phyloP scores from a whole-genome alignment of 768 basidiomycete species.

The Cytidiella melzeri region DNA sequence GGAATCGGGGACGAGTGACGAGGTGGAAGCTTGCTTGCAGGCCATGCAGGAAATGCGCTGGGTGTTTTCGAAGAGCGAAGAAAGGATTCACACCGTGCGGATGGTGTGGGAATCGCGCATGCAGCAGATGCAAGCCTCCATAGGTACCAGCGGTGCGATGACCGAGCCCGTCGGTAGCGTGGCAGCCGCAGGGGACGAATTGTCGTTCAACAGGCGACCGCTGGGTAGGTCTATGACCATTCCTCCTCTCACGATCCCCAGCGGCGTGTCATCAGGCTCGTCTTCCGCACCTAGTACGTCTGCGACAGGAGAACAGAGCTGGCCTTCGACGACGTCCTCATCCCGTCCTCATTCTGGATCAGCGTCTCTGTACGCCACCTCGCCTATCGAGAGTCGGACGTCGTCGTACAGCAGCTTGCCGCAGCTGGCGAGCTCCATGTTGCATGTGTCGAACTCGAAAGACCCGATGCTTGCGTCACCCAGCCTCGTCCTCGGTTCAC shows the following conservation, averaged over 20 bases:
- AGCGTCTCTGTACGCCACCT: conserved; percentile 1
- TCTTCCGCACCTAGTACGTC: conserved; percentile 19
- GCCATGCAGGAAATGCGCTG: conserved; percentile 82
- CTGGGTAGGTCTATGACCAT: conserved; percentile 20
- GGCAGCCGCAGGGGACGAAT: background rate
- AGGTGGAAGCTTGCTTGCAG: conserved; percentile 51
- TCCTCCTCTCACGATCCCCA: conserved; percentile 17
- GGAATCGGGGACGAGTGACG: conserved; percentile 46
- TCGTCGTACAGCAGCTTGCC: conserved; percentile 4
- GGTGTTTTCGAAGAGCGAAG: conserved; percentile 71
- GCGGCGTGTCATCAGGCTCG: conserved; percentile 1
- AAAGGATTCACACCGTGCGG: conserved; percentile 58
- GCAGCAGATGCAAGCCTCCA: conserved; percentile 9
- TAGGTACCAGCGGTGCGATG: too few species aligned
- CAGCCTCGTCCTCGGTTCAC: background rate
- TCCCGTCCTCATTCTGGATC: conserved; percentile 4
- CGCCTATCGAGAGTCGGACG: background rate
- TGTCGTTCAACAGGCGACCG: conserved; percentile 15
- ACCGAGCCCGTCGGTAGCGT: too few species aligned
- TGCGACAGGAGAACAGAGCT: conserved; percentile 6
- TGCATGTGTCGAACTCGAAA: conserved; percentile 2
- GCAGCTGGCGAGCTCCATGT: background rate
- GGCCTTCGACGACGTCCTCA: background rate
- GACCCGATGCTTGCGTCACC: conserved; percentile 2
- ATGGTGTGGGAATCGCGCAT: conserved; percentile 34